Evolutionary conservation across 192 early-diverging fungal species (phyloP).

Genomic region (Endogone sp.): DNA sequence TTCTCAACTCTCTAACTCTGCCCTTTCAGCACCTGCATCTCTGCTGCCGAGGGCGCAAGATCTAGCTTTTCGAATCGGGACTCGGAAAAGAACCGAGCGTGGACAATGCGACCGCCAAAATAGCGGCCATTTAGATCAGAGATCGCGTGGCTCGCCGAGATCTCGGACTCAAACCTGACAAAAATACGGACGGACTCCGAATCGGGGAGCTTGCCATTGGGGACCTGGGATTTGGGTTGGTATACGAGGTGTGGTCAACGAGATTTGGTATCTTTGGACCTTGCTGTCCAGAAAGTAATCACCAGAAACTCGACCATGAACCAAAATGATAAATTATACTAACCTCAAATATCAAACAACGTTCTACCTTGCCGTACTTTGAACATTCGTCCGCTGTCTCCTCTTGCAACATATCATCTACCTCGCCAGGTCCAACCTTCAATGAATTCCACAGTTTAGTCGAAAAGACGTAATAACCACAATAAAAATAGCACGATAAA

Average conservation of each 20-base stretch:
- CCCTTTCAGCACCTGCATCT: conserved; percentile 5
- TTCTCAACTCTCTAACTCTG: too few relatives aligned
- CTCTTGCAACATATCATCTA: conserved; percentile 66
- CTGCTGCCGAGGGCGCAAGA: conserved; percentile 42
- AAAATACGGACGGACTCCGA: conserved; percentile 79
- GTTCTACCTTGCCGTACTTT: conserved; percentile 71
- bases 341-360: conserved; percentile 66
- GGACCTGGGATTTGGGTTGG: conserved; percentile 26
- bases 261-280: too few relatives aligned
- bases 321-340: neutral
- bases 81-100: conserved; percentile 58
- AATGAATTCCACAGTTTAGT: too few relatives aligned
- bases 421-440: conserved; percentile 62
- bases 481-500: too few relatives aligned
- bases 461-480: too few relatives aligned
- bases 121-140: conserved; percentile 65
- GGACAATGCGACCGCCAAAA: conserved; percentile 70
- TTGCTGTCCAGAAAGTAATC: too few relatives aligned
- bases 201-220: conserved; percentile 44
- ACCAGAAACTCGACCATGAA: neutral
- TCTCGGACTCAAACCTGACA: conserved; percentile 56
- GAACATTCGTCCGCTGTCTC: conserved; percentile 77
- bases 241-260: too few relatives aligned
- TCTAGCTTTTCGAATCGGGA: conserved; percentile 51
- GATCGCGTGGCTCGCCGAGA: conserved; percentile 48